phyloP scores from a whole-genome alignment of 2,329 filamentous ascomycete species.

The Clarireedia hainanense region DNA sequence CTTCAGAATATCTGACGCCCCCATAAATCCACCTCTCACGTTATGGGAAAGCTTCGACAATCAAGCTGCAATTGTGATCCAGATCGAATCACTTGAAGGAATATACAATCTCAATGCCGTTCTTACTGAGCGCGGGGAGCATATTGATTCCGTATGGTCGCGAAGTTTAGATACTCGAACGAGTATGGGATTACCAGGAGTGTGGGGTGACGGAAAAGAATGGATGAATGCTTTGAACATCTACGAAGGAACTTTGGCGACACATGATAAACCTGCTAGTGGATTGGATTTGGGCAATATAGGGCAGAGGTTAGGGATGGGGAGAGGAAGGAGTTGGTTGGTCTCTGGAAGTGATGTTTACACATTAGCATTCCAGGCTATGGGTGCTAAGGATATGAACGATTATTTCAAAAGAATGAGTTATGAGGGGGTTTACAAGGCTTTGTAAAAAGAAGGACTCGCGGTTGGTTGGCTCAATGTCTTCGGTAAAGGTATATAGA shows the following conservation, averaged over 20 bases:
- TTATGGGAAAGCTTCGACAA: conserved; percentile 36
- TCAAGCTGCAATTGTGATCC: conserved; percentile 41
- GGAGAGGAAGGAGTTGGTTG: conserved; percentile 20
- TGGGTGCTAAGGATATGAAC: not conserved
- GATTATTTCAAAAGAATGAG: not conserved
- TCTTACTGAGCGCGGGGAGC: conserved; percentile 36
- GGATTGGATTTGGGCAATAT: conserved; percentile 20
- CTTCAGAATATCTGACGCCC: conserved; percentile 34
- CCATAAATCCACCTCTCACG: conserved; percentile 27
- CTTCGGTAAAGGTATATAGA: no score
- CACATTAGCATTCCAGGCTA: conserved; percentile 6
- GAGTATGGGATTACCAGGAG: conserved; percentile 35
- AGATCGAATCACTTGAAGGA: conserved; percentile 37
- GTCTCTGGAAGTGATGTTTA: conserved; percentile 13
- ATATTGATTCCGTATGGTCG: conserved; percentile 40
- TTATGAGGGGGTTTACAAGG: not conserved
- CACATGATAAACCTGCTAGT: conserved; percentile 37
- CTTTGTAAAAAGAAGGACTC: not conserved
- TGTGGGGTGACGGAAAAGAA: conserved; percentile 33
- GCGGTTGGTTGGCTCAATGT: not conserved
- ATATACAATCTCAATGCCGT: conserved; percentile 42
- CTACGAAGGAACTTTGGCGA: conserved; percentile 34
- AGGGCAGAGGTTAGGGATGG: conserved; percentile 14
- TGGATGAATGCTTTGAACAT: conserved; percentile 34
- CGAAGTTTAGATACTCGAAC: conserved; percentile 37